Evolutionary conservation across 176 grass and related monocot genomes (phyloP), one percentile per base, ranked within the genome.

Genomic region (Thinopyrum elongatum): DNA sequence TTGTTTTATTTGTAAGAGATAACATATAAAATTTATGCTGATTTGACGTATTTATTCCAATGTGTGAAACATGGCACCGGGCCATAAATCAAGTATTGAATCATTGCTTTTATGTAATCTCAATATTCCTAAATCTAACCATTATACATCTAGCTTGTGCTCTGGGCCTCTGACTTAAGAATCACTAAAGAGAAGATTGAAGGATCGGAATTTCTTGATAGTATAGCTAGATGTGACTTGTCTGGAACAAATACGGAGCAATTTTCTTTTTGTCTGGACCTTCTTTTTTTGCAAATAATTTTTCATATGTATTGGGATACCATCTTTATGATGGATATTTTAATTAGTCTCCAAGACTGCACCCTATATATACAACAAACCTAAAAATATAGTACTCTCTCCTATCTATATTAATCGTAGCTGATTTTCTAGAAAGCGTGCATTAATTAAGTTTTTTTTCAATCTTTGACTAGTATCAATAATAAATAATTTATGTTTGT

Each of bases 11-110:
- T 42, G 4, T 21, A 42, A 72, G 51, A 70, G 14, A 41, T 15
- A 81, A 64, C 44, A 42, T 7, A 65, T n/a, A 70, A 19, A 36
- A 84, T 74, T 39, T 78, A 78, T 31, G 26, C 84, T 30, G 84
- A 82, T 82, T 81, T 9, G 25, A 27, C 31, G 23, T 33, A 73
- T 81, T 38, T 51, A 31, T 82, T 82, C 69, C 64, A 28, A 25
- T 38, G 70, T 85, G 77, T 42, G 58, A 91, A 91, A 65, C 77
- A 77, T 77, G 82, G 46, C 25, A 16, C 10, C 7, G 3, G 15
- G 1, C 27, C 34, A 85, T 65, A 70, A 63, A 62, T 82, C 28
- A 69, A 75, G 7, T 79, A 2, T 7, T 79, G 26, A 74, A 49
- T 27, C 42, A 1, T 8, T 75, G 19, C 72, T 80, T 57, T 59